Evolutionary conservation across 805 yeast genomes (phyloP), one percentile per base, ranked within the genome.

Genomic region (Lipomyces starkeyi): DNA sequence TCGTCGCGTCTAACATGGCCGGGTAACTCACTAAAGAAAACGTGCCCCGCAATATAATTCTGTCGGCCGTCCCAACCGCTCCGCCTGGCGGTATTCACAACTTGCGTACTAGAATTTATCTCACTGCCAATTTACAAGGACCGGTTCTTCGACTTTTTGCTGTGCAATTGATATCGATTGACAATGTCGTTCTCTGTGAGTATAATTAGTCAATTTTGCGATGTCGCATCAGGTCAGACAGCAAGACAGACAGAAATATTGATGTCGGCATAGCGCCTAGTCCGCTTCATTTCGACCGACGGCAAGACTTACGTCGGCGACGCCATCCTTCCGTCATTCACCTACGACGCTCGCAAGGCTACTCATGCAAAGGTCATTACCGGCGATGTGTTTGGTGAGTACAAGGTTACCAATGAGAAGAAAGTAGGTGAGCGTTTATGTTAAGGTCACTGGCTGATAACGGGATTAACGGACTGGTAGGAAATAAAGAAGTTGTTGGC

Each of bases 271-370:
- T 59, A 91, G 80, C 76, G 82, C 35, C 74, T 85, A 25, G 76
- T 85, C 22, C 76, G 88, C 67, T 85, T 86, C 73, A 76, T 82
- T 17, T 80, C 85, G 20, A 68, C 77, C 3, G 85, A 84, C 70
- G 84, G 83, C 25, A 73, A 77, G 60, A 76, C 74, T 32, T 81
- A 83, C 73, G n/a, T 52, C 35, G 88, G 88, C 14, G 87, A 85
- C 65, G 86, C 86, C 6, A 79, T 84, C 60, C 74, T 83, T 17
- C 75, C 78, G 9, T 69, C 75, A 1, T 78, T 76, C 20, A 66
- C 71, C 9, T 63, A 69, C 8, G 86, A 84, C 68, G 78, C 82
- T 9, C 75, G 84, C 32, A 67, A 74, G 20, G 79, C 82, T 13
- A 77, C 74, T 59, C 75, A 77, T 43, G 88, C 88, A 4, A 71